Evolutionary conservation across 2,329 filamentous ascomycete species (phyloP), one percentile per base, ranked within the genome.

Genomic region (Penicillium paneum): DNA sequence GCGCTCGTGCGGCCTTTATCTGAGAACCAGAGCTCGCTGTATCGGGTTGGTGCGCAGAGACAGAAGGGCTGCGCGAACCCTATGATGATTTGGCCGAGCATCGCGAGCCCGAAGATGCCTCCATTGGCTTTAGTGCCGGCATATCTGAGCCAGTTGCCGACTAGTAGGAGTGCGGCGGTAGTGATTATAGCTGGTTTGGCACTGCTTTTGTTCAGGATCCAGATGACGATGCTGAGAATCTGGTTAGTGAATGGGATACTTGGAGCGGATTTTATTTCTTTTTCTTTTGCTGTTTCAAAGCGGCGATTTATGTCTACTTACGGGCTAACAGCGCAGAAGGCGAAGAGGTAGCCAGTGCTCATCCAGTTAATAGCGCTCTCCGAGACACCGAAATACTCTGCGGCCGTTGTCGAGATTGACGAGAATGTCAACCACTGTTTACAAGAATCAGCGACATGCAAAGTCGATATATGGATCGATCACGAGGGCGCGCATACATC

Each of bases 21-120:
- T 1, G 90, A 92, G 75, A 97, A 97, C 94, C 94, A 97, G 56
- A 96, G 78, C 70, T 97, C 92, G 51, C 90, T 94, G 74, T 96
- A 99, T 58, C 90, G 81, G 0, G 94, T 93, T 0, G 94, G 93
- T 0, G 93, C 91, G 7, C 88, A 86, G 10, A 97, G 83, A 12
- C 96, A 90, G 71, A 97, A 97, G 0, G 94, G 92, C 70, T 99
- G 94, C 0, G 91, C 86, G 36, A 97, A 80, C 0, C 93, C 94
- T 49, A 89, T 91, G 56, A 99, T 72, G 69, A 97, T 88, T 76
- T 97, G 93, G 5, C 93, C 93, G 63, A 95, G 86, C 88, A 97
- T 90, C 58, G 91, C 87, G 41, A 89, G 80, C 39, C 86, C 86
- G 67, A 89, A 95, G 62, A 79, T 81, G 46, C 88, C 89, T 24